A percentile compares a stretch with the other conserved stretches of the same genome.
Evolutionary conservation across 2,329 filamentous ascomycete species (phyloP).

Genomic region (Curvularia spicifera): DNA sequence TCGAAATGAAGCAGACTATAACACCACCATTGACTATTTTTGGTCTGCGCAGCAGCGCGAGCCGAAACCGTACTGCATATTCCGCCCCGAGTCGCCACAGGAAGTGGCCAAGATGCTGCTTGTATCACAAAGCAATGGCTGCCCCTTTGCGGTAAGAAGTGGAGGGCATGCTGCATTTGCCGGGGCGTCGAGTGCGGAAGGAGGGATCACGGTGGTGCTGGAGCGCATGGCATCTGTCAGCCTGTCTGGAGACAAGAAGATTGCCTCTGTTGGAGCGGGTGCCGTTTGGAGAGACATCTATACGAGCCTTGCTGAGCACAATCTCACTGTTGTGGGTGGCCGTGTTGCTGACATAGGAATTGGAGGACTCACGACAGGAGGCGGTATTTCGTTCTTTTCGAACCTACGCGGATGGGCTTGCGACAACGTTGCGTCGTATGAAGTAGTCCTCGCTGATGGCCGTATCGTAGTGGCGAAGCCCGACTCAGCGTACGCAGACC

Average conservation of each 20-base stretch:
- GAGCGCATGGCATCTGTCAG: conserved; percentile 33
- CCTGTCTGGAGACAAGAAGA: conserved; percentile 26
- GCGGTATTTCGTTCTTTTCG: conserved; percentile 44
- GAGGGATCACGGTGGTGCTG: conserved; percentile 38
- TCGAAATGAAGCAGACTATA: conserved; percentile 11
- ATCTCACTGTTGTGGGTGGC: conserved; percentile 38
- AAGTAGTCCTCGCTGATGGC: conserved; percentile 35
- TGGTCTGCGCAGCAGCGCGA: conserved; percentile 35
- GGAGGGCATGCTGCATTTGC: conserved; percentile 33
- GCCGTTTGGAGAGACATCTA: conserved; percentile 45
- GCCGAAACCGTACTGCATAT: conserved; percentile 33
- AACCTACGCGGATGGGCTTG: conserved; percentile 40
- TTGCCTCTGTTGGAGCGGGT: conserved; percentile 38
- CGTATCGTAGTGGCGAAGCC: conserved; percentile 11
- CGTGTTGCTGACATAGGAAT: conserved; percentile 38
- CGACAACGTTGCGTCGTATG: conserved; percentile 43
- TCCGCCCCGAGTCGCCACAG: conserved; percentile 27
- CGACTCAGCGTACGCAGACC: conserved; percentile 2
- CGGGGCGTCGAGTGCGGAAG: conserved; percentile 38
- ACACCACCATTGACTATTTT: conserved; percentile 24
- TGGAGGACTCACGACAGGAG: conserved; percentile 27
- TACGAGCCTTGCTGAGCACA: conserved; percentile 27
- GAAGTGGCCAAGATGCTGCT: conserved; percentile 31
- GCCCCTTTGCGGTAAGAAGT: conserved; percentile 51
- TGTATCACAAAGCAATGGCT: conserved; percentile 30